A percentile compares a stretch with the other conserved stretches of the same genome.
Conservation (phyloP, 139 green algal genomes). For the Chlorella sp. region DNA sequence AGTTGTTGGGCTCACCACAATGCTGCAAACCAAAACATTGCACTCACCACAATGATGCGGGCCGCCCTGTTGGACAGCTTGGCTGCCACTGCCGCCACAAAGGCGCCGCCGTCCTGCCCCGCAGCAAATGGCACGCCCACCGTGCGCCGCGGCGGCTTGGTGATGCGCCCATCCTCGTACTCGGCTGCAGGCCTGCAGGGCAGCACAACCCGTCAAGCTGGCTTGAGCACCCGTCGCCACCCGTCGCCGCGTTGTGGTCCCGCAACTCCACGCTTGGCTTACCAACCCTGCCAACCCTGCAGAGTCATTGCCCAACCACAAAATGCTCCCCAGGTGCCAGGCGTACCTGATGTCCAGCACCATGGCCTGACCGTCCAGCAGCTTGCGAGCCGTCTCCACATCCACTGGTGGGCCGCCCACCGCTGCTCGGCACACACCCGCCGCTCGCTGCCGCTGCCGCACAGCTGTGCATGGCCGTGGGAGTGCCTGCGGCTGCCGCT, state of each 20-base stretch:
- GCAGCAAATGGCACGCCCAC: conserved; percentile 22
- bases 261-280: no score
- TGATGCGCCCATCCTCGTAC: conserved; percentile 48
- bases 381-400: conserved; percentile 12
- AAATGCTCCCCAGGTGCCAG: no score
- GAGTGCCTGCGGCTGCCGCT: no score
- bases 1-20: no score
- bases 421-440: no score
- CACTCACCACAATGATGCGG: conserved; percentile 41
- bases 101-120: conserved; percentile 6
- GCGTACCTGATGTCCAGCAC: conserved; percentile 17
- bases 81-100: conserved; percentile 10
- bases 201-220: no score
- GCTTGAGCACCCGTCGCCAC: no score
- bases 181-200: conserved; percentile 15
- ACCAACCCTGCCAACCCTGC: no score
- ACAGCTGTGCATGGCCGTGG: no score
- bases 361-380: background rate
- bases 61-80: conserved; percentile 13
- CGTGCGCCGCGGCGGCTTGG: conserved; percentile 38
- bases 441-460: no score
- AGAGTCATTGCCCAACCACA: no score
- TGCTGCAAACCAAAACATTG: background rate
- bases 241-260: no score
- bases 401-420: background rate